Conservation (phyloP, 2,329 filamentous ascomycete species). For the Trichoderma polysporum region DNA sequence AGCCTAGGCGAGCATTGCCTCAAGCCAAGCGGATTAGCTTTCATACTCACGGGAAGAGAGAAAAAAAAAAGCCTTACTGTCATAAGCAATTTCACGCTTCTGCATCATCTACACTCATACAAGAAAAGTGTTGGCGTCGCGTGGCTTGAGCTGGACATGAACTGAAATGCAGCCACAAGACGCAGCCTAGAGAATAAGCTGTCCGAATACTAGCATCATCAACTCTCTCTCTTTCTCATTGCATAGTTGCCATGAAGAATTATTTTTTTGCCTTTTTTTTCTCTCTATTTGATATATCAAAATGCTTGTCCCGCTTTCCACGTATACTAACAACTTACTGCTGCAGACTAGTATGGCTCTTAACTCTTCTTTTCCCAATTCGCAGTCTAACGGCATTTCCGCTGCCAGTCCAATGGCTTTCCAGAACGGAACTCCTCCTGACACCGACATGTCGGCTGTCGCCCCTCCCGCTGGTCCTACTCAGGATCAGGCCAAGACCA, state of each 20-base stretch:
- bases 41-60: neutral
- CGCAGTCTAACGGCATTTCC: slow-evolving; percentile 35
- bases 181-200: neutral
- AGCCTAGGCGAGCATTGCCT: neutral
- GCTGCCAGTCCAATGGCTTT: slow-evolving; percentile 38
- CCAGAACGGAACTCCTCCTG: slow-evolving; percentile 42
- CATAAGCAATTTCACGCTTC: neutral
- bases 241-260: neutral
- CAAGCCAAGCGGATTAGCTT: neutral
- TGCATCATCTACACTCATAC: neutral
- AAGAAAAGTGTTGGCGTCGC: neutral
- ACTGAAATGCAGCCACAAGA: neutral
- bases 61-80: neutral
- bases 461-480: slow-evolving; percentile 36
- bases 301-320: neutral
- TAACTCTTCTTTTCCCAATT: slow-evolving; percentile 33
- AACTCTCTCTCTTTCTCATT: neutral
- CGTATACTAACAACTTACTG: neutral
- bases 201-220: neutral
- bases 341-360: slow-evolving; percentile 34
- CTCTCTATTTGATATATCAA: neutral
- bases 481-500: slow-evolving; percentile 55
- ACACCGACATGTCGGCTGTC: slow-evolving; percentile 38
- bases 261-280: neutral
- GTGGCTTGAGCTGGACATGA: neutral